Evolutionary conservation across 1,284 basidiomycete species (phyloP).

Genomic region (Wolfiporia cocos): DNA sequence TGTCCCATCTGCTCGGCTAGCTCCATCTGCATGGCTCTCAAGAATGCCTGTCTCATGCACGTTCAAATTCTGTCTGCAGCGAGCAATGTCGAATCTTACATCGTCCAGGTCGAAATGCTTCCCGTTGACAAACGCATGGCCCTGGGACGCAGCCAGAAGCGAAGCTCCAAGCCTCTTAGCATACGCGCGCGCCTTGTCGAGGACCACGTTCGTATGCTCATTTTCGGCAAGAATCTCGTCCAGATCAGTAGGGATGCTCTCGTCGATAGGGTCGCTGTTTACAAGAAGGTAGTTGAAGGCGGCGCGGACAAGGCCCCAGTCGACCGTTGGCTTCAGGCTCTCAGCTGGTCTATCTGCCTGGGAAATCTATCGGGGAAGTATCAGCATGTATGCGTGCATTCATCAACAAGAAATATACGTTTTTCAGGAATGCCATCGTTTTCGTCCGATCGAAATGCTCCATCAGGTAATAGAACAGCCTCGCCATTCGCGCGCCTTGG

Average conservation of each 20-base stretch:
- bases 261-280: slow-evolving; percentile 14
- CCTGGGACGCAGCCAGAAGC: slow-evolving; percentile 32
- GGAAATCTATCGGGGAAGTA: slow-evolving; percentile 24
- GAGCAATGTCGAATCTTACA: slow-evolving; percentile 37
- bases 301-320: slow-evolving; percentile 39
- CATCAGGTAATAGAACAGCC: slow-evolving; percentile 63
- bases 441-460: slow-evolving; percentile 56
- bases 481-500: slow-evolving; percentile 64
- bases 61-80: background rate
- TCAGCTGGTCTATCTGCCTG: slow-evolving; percentile 29
- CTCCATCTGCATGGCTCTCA: slow-evolving; percentile 61
- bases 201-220: slow-evolving; percentile 18
- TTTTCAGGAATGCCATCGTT: slow-evolving; percentile 55
- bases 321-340: slow-evolving; percentile 29
- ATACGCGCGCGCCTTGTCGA: slow-evolving; percentile 46
- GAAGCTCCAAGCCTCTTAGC: slow-evolving; percentile 45
- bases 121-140: slow-evolving; percentile 86
- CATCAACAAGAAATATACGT: slow-evolving; percentile 29
- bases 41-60: slow-evolving; percentile 48
- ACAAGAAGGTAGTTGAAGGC: slow-evolving; percentile 36
- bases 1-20: slow-evolving; percentile 55
- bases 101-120: slow-evolving; percentile 69
- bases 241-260: slow-evolving; percentile 30
- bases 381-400: background rate
- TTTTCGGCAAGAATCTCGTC: slow-evolving; percentile 35